A percentile compares a stretch with the other conserved stretches of the same genome.
These are phyloP conservation scores for Vanrija sp. DNA, from an alignment of 1,284 basidiomycete species.

Conservation along the genomic window DNA sequence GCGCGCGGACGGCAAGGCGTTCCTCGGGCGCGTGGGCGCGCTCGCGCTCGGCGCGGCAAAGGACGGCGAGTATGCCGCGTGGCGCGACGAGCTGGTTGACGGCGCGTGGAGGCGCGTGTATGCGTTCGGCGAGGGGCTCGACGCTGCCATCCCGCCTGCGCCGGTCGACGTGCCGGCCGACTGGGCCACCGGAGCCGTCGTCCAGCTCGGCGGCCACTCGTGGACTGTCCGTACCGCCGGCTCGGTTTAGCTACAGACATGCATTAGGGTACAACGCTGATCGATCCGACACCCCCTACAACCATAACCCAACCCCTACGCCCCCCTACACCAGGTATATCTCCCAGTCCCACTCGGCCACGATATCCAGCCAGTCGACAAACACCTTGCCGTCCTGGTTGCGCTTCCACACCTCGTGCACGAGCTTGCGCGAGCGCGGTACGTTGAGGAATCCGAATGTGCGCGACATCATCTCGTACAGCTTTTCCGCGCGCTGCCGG, in stretches of 20 bases:
- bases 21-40: too few species aligned
- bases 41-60: neutral
- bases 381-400: conserved; percentile 23
- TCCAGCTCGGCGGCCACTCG: too few species aligned
- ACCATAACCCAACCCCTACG: neutral
- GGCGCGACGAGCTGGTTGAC: conserved; percentile 7
- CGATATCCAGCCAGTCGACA: conserved; percentile 35
- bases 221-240: too few species aligned
- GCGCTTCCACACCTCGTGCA: conserved; percentile 30
- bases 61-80: conserved; percentile 5
- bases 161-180: neutral
- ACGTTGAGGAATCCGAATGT: conserved; percentile 33
- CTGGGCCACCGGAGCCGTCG: too few species aligned
- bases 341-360: conserved; percentile 36
- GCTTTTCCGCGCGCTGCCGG: conserved; percentile 22
- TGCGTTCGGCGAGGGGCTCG: conserved; percentile 1
- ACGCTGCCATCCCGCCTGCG: neutral
- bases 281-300: too few species aligned
- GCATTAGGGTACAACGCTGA: too few species aligned
- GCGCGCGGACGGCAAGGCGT: conserved; percentile 1
- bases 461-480: conserved; percentile 28
- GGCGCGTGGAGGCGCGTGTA: conserved; percentile 12
- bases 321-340: conserved; percentile 19
- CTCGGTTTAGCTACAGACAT: too few species aligned
- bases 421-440: conserved; percentile 27